Base-by-base conservation (phyloP, 2,329 filamentous ascomycete species). In the Calonectria pauciramosa region DNA sequence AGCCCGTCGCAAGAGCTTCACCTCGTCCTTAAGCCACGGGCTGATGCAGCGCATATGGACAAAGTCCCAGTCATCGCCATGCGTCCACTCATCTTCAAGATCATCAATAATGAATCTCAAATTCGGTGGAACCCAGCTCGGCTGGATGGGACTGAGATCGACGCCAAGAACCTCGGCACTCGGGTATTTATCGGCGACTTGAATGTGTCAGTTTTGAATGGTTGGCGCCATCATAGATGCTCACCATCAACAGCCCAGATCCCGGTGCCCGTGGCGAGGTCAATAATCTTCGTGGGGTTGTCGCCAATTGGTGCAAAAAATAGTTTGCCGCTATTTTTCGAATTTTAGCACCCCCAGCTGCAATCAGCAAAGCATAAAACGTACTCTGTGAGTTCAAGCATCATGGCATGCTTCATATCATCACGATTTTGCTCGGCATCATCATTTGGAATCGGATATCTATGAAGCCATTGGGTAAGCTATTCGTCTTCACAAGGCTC, bases 41-140 rank as follows among this genome's bases (percentile, higher is more conserved):
- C 73, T 78, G 7, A 80, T 78, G 14, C 78, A 80, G 2, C 79
- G 79, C 78, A 80, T 77, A 4, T 80, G 79, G 30, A 78, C 73
- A 67, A 80, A 76, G 51, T 80, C 79, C 66, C 75, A 79, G 30
- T 72, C 72, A 0, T 60, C 34, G 8, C 78, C 79, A 16, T 79
- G 71, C 63, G 77, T 75, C 91, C 91, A 93, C 0, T 88, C 85
- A 66, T 89, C 86, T 76, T 92, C 84, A 18, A 83, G 80, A 38
- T 85, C 84, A 32, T 85, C 84, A 18, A 85, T 83, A 9, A 86
- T 69, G 20, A 86, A 86, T 30, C 79, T 80, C 30, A 86, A 82
- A n/a, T 86, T 86, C 0, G 85, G 84, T 1, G 85, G 85, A 0
- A 86, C 84, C 85, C 85, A 86, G 4, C 67, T 63, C 0, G 80